Base-by-base conservation (phyloP, 2,329 filamentous ascomycete species). In the Lasiodiplodia hormozganensis region DNA sequence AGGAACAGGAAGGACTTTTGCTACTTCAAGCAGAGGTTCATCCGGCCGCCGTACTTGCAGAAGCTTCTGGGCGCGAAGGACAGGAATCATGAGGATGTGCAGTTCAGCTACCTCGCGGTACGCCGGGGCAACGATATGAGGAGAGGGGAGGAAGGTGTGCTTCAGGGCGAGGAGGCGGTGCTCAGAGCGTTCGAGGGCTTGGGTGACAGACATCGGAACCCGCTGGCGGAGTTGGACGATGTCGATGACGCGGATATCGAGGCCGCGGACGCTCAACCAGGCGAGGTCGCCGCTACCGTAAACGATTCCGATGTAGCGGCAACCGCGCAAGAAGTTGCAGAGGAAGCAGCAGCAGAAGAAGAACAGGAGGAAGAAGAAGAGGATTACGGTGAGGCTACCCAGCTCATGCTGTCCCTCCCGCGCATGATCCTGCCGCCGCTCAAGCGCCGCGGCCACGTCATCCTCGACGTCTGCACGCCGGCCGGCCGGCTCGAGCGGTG, bases 381-480 rank as follows among this genome's bases (percentile, higher is more conserved):
- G 2, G n/a, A 70, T 4, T 16, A 40, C 23, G 47, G 34, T 7
- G 34, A 49, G 82, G 77, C 70, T 5, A 74, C 77, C 21, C 68
- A 79, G 1, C 79, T 78, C 64, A 73, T 91, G 47, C 86, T 94
- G 12, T 86, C 89, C 0, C 88, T 98, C 0, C 96, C 96, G 0
- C 90, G 96, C 18, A 83, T 90, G 34, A 85, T 99, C 54, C 84
- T 94, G 34, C 88, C 91, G 0, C 93, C 96, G 0, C 84, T 99
- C 69, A 99, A 99, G 83, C 89, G 93, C 28, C 89, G 89, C 49
- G 93, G 94, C 0, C 96, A 99, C 77, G 90, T 98, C 53, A 93
- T 91, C 18, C 83, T 99, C 34, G 96, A 99, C 76, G 78, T 98
- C 2, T 99, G 96, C 84, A 98, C 96, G 0, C 91, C 95, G 0